These are phyloP conservation scores for Ustilago bromivora DNA, from an alignment of 1,284 basidiomycete genomes.

Conservation along the genomic window DNA sequence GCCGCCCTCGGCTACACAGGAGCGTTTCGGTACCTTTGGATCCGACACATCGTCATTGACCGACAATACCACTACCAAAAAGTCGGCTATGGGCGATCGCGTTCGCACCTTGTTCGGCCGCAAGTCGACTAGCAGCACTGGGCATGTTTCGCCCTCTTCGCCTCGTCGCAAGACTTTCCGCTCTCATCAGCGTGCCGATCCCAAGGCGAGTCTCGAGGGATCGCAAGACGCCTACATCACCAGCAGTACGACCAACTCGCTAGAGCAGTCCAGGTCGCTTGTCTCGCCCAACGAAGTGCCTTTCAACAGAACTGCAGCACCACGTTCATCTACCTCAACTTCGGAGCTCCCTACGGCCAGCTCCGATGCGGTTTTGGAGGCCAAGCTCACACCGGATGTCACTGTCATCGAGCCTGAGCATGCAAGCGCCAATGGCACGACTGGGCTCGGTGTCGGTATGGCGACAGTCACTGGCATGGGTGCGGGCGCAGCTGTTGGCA, in stretches of 20 bases:
- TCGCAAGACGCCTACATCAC: conserved; percentile 41
- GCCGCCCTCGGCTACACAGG: conserved; percentile 42
- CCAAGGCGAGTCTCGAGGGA: conserved; percentile 35
- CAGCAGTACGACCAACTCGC: conserved; percentile 43
- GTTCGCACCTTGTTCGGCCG: conserved; percentile 52
- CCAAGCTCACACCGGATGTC: conserved; percentile 29
- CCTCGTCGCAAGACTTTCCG: conserved; percentile 18
- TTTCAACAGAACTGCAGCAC: conserved; percentile 22
- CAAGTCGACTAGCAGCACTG: conserved; percentile 43
- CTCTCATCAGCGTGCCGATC: conserved; percentile 23
- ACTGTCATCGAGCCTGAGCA: conserved; percentile 24
- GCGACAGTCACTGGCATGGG: conserved; percentile 7
- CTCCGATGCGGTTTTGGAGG: conserved; percentile 21
- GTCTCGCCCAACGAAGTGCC: conserved; percentile 30
- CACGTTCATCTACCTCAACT: conserved; percentile 38
- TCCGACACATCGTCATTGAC: conserved; percentile 23
- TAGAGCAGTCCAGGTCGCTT: conserved; percentile 33
- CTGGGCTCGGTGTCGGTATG: conserved; percentile 23
- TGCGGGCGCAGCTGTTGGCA: conserved; percentile 7
- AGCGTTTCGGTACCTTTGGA: conserved; percentile 23
- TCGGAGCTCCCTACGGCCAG: conserved; percentile 26
- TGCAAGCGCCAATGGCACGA: neutral
- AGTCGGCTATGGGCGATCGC: conserved; percentile 42
- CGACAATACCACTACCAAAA: conserved; percentile 23
- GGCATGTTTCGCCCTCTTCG: conserved; percentile 30